Base-by-base conservation (phyloP, 1,139 yeast genomes). In the Diutina ranongensis region DNA sequence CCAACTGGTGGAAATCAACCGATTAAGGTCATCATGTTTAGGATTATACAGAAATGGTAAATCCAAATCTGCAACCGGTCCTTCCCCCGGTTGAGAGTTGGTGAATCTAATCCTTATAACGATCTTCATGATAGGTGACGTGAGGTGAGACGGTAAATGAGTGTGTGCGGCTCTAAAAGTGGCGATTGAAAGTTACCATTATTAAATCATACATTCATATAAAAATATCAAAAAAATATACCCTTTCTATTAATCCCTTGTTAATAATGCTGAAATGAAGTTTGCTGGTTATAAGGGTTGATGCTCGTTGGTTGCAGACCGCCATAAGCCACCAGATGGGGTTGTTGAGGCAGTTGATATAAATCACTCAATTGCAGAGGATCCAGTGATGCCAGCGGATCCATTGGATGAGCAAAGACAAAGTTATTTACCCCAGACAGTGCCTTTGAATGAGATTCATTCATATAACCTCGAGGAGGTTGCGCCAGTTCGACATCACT, bases 21-120 rank as follows among this genome's bases (percentile, higher is more conserved):
- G 55, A 49, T 65, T 63, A 46, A 65, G 55, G 45, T 65, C 67
- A 45, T 65, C 71, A 12, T 54, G 55, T 8, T 56, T 62, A n/a
- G 61, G 56, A 45, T 63, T 60, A 32, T 64, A 54, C 42, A 60
- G 48, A 3, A 65, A 45, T 3, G 71, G 69, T 12, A 67, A 53
- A 34, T 55, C 55, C 46, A 66, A 55, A 47, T 67, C 72, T 2
- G 42, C 8, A 2, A 20, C 9, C 10, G 16, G 18, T 3, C 33
- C 16, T 2, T 52, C 51, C 3, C 61, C 51, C 4, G 60, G 53
- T 19, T 49, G 52, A 5, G 67, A 53, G 48, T 57, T 59, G 15
- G 71, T 64, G 52, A 67, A 67, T 47, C 72, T 51, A 36, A 67
- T 55, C 3, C 62, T 59, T 16, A 67, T 45, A 8, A 47, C 45